phyloP scores from a whole-genome alignment of 345 rosid species.

The Laguncularia racemosa region DNA sequence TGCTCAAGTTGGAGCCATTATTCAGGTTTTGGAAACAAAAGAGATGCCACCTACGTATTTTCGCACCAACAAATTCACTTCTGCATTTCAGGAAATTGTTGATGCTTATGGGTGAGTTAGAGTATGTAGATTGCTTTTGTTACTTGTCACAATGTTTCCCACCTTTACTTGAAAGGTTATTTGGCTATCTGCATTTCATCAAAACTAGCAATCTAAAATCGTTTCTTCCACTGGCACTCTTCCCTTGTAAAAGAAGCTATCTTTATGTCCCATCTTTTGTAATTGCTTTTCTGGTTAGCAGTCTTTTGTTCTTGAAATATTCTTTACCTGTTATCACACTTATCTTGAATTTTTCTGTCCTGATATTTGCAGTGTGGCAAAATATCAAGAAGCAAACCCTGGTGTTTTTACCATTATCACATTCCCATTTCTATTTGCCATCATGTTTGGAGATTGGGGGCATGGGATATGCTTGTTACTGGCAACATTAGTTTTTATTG shows the following conservation, averaged over 20 bases:
- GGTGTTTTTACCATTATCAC: slow-evolving; percentile 81
- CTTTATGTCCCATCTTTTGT: too few species aligned
- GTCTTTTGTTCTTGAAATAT: not conserved
- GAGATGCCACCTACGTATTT: slow-evolving; percentile 92
- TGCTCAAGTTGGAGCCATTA: slow-evolving; percentile 89
- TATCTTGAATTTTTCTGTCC: not conserved
- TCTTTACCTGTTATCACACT: not conserved
- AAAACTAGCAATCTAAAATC: too few species aligned
- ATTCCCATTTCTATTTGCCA: slow-evolving; percentile 96
- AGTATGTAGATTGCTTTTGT: slow-evolving; percentile 2
- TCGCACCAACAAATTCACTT: slow-evolving; percentile 78
- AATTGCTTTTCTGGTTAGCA: too few species aligned
- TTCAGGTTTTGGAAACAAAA: slow-evolving; percentile 76
- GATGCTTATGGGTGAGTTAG: slow-evolving; percentile 90
- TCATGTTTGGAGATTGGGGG: slow-evolving; percentile 99
- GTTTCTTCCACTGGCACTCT: too few species aligned
- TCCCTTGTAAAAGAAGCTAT: too few species aligned
- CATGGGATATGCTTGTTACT: slow-evolving; percentile 96
- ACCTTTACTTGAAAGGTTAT: not conserved
- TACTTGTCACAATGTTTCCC: not conserved
- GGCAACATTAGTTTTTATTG: slow-evolving; percentile 47
- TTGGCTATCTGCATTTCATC: too few species aligned
- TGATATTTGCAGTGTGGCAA: slow-evolving; percentile 69
- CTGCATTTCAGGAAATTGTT: slow-evolving; percentile 94
- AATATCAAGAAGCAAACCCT: slow-evolving; percentile 96